Percentiles rank a stretch among this genome's conserved stretches.
Conservation (phyloP, 1,284 basidiomycete species). For the Sanguinoderma infundibulare region DNA sequence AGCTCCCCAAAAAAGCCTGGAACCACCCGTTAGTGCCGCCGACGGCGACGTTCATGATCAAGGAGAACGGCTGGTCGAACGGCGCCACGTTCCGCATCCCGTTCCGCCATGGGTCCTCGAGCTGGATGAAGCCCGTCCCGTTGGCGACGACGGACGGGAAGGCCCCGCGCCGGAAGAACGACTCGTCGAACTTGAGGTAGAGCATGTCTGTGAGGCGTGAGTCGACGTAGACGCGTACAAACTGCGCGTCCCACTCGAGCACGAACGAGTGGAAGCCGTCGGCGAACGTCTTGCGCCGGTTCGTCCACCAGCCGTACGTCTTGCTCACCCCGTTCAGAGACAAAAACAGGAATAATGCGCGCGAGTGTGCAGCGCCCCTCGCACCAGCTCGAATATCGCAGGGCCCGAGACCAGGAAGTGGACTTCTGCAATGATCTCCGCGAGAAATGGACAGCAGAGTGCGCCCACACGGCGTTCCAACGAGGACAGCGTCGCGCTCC, state of each 20-base stretch:
- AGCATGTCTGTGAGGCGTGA: slow-evolving; percentile 73
- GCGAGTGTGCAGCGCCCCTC: neutral
- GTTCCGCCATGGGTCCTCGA: slow-evolving; percentile 70
- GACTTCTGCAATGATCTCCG: neutral
- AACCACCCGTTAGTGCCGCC: slow-evolving; percentile 89
- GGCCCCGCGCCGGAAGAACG: slow-evolving; percentile 79
- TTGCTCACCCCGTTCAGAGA: slow-evolving; percentile 75
- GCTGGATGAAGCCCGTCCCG: slow-evolving; percentile 64
- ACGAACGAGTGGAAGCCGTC: slow-evolving; percentile 78
- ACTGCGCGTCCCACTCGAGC: slow-evolving; percentile 81
- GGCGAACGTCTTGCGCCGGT: slow-evolving; percentile 71
- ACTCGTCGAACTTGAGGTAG: slow-evolving; percentile 63
- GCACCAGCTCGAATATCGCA: neutral
- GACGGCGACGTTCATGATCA: slow-evolving; percentile 80
- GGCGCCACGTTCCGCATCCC: slow-evolving; percentile 69
- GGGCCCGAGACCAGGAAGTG: neutral
- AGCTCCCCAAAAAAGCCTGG: too few species aligned
- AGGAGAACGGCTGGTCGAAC: slow-evolving; percentile 84
- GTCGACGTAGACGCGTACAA: slow-evolving; percentile 81
- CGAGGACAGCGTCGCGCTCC: neutral
- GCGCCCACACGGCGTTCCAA: neutral
- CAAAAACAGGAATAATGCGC: slow-evolving; percentile 56
- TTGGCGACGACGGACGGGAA: slow-evolving; percentile 80
- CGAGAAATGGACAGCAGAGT: neutral
- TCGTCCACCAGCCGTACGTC: slow-evolving; percentile 77